Conservation (phyloP, 2,329 filamentous ascomycete species). For the Colletotrichum phormii region DNA sequence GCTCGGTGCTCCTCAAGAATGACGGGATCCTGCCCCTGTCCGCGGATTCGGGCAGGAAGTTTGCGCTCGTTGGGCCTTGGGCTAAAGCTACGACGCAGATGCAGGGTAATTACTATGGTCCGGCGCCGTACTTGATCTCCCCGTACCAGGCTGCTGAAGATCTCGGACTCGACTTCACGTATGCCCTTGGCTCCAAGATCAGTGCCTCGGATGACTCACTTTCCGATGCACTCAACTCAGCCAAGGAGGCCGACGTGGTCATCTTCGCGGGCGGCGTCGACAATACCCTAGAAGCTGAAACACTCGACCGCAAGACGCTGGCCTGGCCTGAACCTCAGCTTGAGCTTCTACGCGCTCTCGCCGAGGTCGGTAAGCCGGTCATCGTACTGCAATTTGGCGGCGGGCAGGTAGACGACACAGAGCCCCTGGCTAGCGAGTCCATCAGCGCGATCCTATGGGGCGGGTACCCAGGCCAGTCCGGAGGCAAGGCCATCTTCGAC, state of each 20-base stretch:
- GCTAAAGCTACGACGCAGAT: slow-evolving; percentile 46
- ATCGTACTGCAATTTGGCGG: slow-evolving; percentile 66
- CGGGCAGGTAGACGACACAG: slow-evolving; percentile 63
- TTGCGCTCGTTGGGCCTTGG: slow-evolving; percentile 47
- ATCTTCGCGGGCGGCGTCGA: slow-evolving; percentile 69
- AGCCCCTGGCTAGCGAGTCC: slow-evolving; percentile 58
- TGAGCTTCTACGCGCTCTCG: slow-evolving; percentile 40
- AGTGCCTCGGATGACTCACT: slow-evolving; percentile 40
- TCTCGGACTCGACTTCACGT: slow-evolving; percentile 44
- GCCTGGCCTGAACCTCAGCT: slow-evolving; percentile 28
- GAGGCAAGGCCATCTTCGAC: slow-evolving; percentile 66
- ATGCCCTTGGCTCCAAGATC: slow-evolving; percentile 44
- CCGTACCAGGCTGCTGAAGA: slow-evolving; percentile 39
- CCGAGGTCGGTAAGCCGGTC: slow-evolving; percentile 57
- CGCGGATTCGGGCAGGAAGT: slow-evolving; percentile 40
- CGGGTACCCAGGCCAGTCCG: slow-evolving; percentile 70
- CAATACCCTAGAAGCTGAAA: slow-evolving; percentile 58
- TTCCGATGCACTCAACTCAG: slow-evolving; percentile 65
- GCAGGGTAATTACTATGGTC: slow-evolving; percentile 39
- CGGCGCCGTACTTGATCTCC: slow-evolving; percentile 37
- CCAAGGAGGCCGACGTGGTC: slow-evolving; percentile 69
- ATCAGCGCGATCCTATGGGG: slow-evolving; percentile 67
- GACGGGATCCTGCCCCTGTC: slow-evolving; percentile 61
- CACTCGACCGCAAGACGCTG: slow-evolving; percentile 63
- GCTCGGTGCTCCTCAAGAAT: slow-evolving; percentile 66